phyloP scores from a whole-genome alignment of 306 rosid species.

The Cucumis hystrix region DNA sequence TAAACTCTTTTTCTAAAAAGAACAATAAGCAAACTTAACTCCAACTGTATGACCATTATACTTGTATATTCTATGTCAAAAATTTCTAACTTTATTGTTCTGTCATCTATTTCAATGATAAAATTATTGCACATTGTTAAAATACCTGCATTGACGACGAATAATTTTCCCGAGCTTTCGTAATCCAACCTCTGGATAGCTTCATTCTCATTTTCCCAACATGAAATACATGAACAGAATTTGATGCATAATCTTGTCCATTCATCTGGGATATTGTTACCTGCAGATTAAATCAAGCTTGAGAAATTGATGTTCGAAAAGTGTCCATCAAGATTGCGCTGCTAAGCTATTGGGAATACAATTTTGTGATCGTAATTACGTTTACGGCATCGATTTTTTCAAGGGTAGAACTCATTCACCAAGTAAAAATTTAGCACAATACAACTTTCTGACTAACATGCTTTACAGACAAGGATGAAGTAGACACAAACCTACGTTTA shows the following conservation, averaged over 20 bases:
- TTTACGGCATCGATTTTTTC: neutral
- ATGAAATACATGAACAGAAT: constrained; percentile 74
- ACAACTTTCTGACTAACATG: neutral
- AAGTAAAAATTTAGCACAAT: neutral
- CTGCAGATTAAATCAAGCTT: constrained; percentile 21
- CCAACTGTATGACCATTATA: neutral
- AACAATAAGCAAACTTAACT: neutral
- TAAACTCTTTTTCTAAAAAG: neutral
- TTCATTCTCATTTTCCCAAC: constrained; percentile 95
- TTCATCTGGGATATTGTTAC: constrained; percentile 79
- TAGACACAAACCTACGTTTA: neutral
- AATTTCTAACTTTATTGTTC: neutral
- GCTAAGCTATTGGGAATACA: neutral
- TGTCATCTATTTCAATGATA: neutral
- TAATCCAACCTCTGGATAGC: constrained; percentile 92
- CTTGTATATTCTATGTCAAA: neutral
- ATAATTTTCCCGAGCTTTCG: constrained; percentile 90
- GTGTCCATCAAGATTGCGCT: neutral
- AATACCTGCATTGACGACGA: constrained; percentile 74
- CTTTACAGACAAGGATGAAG: neutral
- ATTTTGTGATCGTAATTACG: neutral
- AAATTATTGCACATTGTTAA: neutral
- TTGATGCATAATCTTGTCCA: constrained; percentile 74
- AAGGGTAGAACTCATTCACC: neutral
- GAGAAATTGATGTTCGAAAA: neutral